phyloP scores from a whole-genome alignment of 2,329 filamentous ascomycete species.

The Penicillium sp. region DNA sequence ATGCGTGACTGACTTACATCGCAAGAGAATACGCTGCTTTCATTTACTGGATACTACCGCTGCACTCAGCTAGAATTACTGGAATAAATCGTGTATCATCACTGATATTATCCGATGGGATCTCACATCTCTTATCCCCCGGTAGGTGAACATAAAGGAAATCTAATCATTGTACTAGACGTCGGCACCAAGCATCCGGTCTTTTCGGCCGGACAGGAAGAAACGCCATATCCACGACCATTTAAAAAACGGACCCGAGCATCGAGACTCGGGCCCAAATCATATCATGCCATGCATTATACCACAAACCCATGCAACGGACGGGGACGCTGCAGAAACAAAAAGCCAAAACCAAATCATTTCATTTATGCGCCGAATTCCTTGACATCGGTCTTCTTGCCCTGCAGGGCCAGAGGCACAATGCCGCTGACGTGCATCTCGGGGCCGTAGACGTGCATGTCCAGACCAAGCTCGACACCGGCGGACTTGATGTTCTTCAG shows the following conservation, averaged over 20 bases:
- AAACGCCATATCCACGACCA: conserved; percentile 32
- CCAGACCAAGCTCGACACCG: conserved; percentile 85
- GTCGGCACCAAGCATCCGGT: conserved; percentile 27
- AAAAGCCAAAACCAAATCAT: conserved; percentile 19
- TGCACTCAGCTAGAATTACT: neutral
- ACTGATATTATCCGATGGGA: conserved; percentile 29
- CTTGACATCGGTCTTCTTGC: conserved; percentile 61
- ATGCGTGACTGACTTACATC: too few relatives aligned
- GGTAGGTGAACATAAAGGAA: conserved; percentile 27
- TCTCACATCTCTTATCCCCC: conserved; percentile 25
- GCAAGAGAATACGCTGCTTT: neutral
- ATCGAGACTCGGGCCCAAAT: conserved; percentile 14
- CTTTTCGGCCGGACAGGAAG: conserved; percentile 25
- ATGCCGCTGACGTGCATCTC: conserved; percentile 93
- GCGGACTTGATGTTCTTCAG: conserved; percentile 99
- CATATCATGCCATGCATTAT: conserved; percentile 42
- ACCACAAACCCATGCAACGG: conserved; percentile 32
- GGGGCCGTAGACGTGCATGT: conserved; percentile 86
- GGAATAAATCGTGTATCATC: conserved; percentile 17
- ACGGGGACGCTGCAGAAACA: conserved; percentile 27
- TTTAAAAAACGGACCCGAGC: conserved; percentile 23
- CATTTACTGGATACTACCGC: neutral
- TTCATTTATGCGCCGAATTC: conserved; percentile 52
- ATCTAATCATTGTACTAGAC: conserved; percentile 27
- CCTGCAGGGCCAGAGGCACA: conserved; percentile 78